These are phyloP conservation scores for Naegleria gruberi DNA, from an alignment of 208 protist species.

Conservation along the genomic window DNA sequence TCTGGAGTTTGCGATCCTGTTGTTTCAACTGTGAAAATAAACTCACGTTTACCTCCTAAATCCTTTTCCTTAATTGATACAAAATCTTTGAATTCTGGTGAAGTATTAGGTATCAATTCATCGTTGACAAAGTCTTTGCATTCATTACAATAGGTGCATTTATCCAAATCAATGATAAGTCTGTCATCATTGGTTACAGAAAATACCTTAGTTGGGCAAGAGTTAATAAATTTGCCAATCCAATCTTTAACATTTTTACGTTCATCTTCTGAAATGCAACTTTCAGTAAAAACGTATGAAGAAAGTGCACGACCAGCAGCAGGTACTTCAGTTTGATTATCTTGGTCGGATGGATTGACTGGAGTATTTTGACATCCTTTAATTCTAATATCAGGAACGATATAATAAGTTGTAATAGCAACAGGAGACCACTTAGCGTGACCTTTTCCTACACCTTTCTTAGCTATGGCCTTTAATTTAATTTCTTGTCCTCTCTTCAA, in stretches of 20 bases:
- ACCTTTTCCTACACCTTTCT: constrained; percentile 92
- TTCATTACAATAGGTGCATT: constrained; percentile 84
- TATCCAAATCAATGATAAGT: constrained; percentile 58
- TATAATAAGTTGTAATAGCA: constrained; percentile 78
- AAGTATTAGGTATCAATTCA: too few species aligned
- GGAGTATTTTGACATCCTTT: constrained; percentile 42
- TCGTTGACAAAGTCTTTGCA: constrained; percentile 64
- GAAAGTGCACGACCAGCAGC: constrained; percentile 3
- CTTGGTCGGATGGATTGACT: constrained; percentile 22
- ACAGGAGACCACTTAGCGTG: constrained; percentile 96
- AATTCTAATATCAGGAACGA: constrained; percentile 76
- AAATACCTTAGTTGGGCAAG: constrained; percentile 77
- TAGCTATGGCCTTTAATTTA: constrained; percentile 61
- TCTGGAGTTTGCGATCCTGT: constrained; percentile 70
- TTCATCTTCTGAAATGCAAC: neutral
- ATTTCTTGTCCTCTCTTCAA: constrained; percentile 70
- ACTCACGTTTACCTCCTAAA: constrained; percentile 64
- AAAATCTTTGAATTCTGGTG: constrained; percentile 20
- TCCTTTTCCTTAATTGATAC: constrained; percentile 68
- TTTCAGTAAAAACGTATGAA: neutral
- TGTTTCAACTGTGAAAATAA: constrained; percentile 77
- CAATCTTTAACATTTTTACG: constrained; percentile 28
- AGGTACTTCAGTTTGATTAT: constrained; percentile 59
- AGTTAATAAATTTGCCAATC: constrained; percentile 64
- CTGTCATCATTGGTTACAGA: constrained; percentile 55